Evolutionary conservation across 768 basidiomycete genomes (phyloP).

Genomic region (Amanita pseudoporphyria): DNA sequence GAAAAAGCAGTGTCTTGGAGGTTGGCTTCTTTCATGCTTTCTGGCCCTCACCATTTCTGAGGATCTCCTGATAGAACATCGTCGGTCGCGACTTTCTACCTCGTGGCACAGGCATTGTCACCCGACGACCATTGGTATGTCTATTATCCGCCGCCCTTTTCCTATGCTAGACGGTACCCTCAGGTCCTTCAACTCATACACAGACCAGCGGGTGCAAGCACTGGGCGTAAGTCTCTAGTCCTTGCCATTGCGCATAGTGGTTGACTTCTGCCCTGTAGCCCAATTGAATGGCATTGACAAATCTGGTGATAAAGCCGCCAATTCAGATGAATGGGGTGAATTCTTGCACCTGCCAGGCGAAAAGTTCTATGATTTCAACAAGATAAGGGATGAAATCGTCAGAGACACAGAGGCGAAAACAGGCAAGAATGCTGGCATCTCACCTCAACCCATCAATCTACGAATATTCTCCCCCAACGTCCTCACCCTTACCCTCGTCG

Average conservation of each 20-base stretch:
- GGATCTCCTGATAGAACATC: constrained; percentile 58
- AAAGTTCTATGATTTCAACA: constrained; percentile 97
- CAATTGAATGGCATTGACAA: constrained; percentile 38
- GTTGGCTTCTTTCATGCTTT: constrained; percentile 23
- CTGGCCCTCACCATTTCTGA: constrained; percentile 5
- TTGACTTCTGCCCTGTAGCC: constrained; percentile 22
- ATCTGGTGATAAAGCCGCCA: constrained; percentile 64
- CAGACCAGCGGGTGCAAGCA: constrained; percentile 44
- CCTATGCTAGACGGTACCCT: constrained; percentile 6
- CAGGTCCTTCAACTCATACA: constrained; percentile 94
- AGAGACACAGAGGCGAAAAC: constrained; percentile 98
- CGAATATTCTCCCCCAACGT: constrained; percentile 97
- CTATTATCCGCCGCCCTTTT: not conserved
- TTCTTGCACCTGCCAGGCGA: constrained; percentile 94
- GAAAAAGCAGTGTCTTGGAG: constrained; percentile 90
- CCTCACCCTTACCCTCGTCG: constrained; percentile 93
- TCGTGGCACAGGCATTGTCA: constrained; percentile 98
- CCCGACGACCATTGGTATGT: constrained; percentile 82
- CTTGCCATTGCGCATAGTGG: constrained; percentile 1
- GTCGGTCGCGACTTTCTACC: constrained; percentile 98
- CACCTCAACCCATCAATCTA: constrained; percentile 93
- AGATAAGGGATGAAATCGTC: constrained; percentile 94
- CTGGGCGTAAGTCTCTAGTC: constrained; percentile 29
- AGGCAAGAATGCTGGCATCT: constrained; percentile 96
- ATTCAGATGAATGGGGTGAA: constrained; percentile 97